Evolutionary conservation across 108 stramenopile species (phyloP), one percentile per base, ranked within the genome.

Genomic region (Pseudonitzschia delicatissima): DNA sequence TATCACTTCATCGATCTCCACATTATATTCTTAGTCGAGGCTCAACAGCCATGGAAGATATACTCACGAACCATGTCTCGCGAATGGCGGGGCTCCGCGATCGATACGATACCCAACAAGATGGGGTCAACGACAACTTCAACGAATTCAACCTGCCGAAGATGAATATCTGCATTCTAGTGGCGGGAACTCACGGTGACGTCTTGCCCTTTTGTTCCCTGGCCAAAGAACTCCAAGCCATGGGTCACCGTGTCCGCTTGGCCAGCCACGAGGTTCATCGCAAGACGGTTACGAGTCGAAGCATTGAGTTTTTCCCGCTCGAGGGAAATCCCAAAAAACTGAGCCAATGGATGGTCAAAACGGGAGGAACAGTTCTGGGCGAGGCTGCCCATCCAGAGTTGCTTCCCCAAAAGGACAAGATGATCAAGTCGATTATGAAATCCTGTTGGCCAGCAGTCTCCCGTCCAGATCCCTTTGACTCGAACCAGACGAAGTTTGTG

Each of bases 271-370:
- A 74, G 47, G 64, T 72, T 11, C 84, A 89, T 71, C 76, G 88
- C 0, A 29, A 67, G 8, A 74, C 70, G 11, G 90, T 94, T 11
- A 64, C 63, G 3, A 71, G 71, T 0, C 66, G 75, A 8, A 72
- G 66, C 23, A 77, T 90, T 33, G 87, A 91, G 33, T 94, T 84
- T 62, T 94, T 84, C 59, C 93, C 93, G 13, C 66, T 94, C 48
- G 93, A 80, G 8, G 93, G 93, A 20, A 88, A 94, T 76, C 89
- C 93, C 1, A 80, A 80, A 58, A 39, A 77, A 40, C 64, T 90
- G 13, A 68, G 64, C 13, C 57, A 71, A 45, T 87, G 86, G 86
- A 87, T 82, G 82, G 86, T 87, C 12, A 57, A 83, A 61, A 87
- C 80, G n/a, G 86, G 86, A 23, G 86, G 86, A 47, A 68, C 72